A percentile compares a stretch with the other conserved stretches of the same genome.
Conservation (phyloP, 331 rosid genomes). For the Erythrophleum ivorense region DNA sequence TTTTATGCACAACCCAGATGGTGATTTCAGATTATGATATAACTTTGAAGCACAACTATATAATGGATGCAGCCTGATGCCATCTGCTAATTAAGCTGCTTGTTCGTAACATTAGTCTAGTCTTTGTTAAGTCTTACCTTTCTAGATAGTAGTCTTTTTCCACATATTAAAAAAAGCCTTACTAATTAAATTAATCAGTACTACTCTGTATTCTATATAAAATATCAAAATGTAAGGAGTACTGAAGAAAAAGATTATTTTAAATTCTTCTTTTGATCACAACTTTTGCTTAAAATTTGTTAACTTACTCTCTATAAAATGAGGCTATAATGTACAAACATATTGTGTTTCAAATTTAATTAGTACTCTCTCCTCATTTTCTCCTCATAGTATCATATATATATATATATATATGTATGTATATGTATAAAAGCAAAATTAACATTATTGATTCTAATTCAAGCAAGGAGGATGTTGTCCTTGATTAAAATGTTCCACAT, state of each 20-base stretch:
- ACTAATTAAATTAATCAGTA: not conserved
- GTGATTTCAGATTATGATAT: not conserved
- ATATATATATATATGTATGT: too few relatives aligned
- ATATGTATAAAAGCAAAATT: too few relatives aligned
- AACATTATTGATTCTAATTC: not conserved
- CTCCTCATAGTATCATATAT: too few relatives aligned
- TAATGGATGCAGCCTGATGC: slow-evolving; percentile 14
- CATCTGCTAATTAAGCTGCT: slow-evolving; percentile 15
- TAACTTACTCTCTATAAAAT: not conserved
- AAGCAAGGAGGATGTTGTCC: not conserved
- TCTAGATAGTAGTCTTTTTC: slow-evolving; percentile 1
- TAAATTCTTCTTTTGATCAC: not conserved
- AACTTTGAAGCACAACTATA: slow-evolving; percentile 25
- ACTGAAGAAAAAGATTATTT: not conserved
- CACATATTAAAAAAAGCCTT: not conserved
- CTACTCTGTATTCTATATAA: not conserved
- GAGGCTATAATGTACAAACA: not conserved
- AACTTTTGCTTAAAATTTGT: not conserved
- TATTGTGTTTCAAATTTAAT: not conserved
- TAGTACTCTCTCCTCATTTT: not conserved
- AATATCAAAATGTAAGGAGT: not conserved
- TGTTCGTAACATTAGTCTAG: slow-evolving; percentile 26
- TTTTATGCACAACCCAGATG: slow-evolving; percentile 14
- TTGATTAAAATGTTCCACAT: not conserved
- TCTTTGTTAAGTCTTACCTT: slow-evolving; percentile 28